Evolutionary conservation across 2,329 filamentous ascomycete genomes (phyloP), one percentile per base, ranked within the genome.

Genomic region (Pseudocercospora fijiensis): DNA sequence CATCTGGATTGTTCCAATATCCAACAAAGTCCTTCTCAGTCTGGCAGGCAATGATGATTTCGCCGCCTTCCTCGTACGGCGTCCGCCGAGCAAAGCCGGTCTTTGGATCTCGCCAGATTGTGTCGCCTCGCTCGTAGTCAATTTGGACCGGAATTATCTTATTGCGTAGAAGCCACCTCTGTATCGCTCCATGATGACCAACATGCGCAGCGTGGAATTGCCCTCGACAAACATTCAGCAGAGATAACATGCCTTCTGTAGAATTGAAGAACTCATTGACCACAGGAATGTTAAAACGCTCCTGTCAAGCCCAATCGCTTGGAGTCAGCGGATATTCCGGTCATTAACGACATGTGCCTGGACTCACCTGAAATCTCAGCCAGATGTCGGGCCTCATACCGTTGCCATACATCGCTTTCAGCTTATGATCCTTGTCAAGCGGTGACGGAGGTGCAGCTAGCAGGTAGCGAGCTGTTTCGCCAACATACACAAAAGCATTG

Each of bases 181-280:
- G 74, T 45, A 92, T 74, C 2, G 84, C 75, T 2, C 90, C 90
- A 69, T 92, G 88, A 70, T 92, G 88, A 1, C 90, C 90, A 2
- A 93, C 88, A 27, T 84, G 81, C 4, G 85, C 83, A 6, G 85
- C 82, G 3, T 84, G 80, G 73, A 86, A 92, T 24, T 87, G 85
- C 1, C 89, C 85, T 58, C 70, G 67, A 43, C 68, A 70, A 7
- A 71, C 67, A 37, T 75, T 76, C 51, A 73, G 68, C n/a, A 92
- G 78, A 0, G 76, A 75, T 70, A 92, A 83, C 57, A 91, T 82
- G 28, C 89, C 88, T 76, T 93, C 90, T 1, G 88, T 90, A 63
- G 87, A 90, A 74, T 89, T 90, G 81, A 91, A 93, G 77, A 93
- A 92, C 75, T 93, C 90, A 65, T 79, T 80, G 1, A 93, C 85